These are phyloP conservation scores for Jatropha multifida DNA, from an alignment of 441 rosid species.

Conservation along the genomic window DNA sequence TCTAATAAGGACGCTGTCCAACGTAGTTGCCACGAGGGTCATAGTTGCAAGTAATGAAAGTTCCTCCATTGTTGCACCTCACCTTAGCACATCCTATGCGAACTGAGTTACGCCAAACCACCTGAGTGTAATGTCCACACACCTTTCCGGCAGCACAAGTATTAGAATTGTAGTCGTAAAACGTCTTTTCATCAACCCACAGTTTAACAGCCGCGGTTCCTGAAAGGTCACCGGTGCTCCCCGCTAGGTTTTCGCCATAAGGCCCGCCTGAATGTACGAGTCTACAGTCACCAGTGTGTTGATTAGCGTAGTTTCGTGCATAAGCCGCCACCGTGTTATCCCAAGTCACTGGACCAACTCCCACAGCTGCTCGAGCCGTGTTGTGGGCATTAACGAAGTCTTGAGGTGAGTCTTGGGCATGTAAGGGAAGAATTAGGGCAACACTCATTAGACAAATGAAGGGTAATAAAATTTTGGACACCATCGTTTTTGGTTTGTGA, in stretches of 20 bases:
- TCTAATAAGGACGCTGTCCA: constrained; percentile 3
- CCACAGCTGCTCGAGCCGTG: constrained; percentile 43
- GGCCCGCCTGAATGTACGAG: background rate
- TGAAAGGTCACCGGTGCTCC: constrained; percentile 25
- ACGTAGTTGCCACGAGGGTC: background rate
- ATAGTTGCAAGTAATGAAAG: constrained; percentile 4
- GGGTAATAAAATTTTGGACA: background rate
- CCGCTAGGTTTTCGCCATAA: constrained; percentile 20
- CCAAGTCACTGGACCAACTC: constrained; percentile 49
- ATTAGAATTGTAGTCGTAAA: constrained; percentile 28
- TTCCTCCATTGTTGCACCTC: background rate
- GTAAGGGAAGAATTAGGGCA: too few species aligned
- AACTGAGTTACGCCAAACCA: constrained; percentile 5
- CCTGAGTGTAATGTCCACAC: constrained; percentile 1
- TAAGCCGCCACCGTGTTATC: constrained; percentile 22
- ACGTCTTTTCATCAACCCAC: constrained; percentile 32
- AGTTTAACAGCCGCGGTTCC: constrained; percentile 26
- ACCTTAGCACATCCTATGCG: constrained; percentile 10
- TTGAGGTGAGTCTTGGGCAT: background rate
- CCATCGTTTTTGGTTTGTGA: background rate
- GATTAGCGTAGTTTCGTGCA: background rate
- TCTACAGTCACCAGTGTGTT: background rate
- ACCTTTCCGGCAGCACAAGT: constrained; percentile 2
- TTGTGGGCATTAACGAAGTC: constrained; percentile 59
- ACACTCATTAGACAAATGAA: too few species aligned